These are phyloP conservation scores for Botryotinia globosa DNA, from an alignment of 2,329 filamentous ascomycete species.

Conservation along the genomic window DNA sequence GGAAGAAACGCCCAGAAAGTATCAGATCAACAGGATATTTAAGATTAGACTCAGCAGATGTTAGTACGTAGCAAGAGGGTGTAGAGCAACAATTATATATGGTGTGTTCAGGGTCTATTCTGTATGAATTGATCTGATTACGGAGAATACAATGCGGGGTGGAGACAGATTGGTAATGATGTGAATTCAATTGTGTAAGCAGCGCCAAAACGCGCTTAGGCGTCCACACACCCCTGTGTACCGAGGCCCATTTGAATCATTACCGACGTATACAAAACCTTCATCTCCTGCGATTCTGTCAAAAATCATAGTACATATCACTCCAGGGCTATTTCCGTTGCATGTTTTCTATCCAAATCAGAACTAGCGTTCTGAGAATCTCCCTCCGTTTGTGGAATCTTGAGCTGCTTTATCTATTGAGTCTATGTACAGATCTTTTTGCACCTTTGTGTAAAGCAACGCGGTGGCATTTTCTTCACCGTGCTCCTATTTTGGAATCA, in stretches of 20 bases:
- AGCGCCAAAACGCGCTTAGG: background rate
- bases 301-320: background rate
- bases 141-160: background rate
- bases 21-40: background rate
- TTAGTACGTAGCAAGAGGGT: background rate
- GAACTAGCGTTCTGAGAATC: background rate
- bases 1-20: background rate
- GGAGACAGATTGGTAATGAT: conserved; percentile 17
- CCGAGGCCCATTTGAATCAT: background rate
- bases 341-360: background rate
- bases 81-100: conserved; percentile 7
- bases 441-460: too few species aligned
- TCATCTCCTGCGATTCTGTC: background rate
- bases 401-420: background rate
- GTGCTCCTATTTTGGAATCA: background rate
- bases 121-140: background rate
- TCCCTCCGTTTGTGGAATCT: background rate
- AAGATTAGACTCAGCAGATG: background rate
- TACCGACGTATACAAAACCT: background rate
- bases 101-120: background rate
- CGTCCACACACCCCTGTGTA: background rate
- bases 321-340: background rate
- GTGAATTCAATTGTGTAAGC: background rate
- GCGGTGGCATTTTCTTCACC: background rate
- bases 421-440: background rate